Evolutionary conservation across 805 yeast species (phyloP).

Genomic region (Cyberlindnera japonica): DNA sequence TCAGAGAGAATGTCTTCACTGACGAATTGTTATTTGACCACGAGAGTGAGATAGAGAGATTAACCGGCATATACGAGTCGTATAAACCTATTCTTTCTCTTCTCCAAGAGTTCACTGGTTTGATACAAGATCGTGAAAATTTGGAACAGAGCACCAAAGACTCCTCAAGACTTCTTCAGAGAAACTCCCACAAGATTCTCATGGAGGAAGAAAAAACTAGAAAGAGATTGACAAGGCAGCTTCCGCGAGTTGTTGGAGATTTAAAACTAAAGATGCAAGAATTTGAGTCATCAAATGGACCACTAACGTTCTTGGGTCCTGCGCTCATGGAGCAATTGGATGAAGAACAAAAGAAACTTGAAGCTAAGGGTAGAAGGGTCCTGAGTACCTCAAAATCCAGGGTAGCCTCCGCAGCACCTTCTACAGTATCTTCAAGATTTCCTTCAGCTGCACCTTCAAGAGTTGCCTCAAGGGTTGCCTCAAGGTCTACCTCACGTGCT

Average conservation of each 20-base stretch:
- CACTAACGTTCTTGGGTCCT: slow-evolving; percentile 28
- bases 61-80: slow-evolving; percentile 47
- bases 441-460: slow-evolving; percentile 21
- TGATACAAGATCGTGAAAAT: slow-evolving; percentile 56
- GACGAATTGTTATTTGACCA: slow-evolving; percentile 62
- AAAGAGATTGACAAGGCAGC: slow-evolving; percentile 57
- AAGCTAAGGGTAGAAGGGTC: slow-evolving; percentile 23
- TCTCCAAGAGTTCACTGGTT: slow-evolving; percentile 51
- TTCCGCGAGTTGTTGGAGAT: slow-evolving; percentile 59
- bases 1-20: slow-evolving; percentile 40
- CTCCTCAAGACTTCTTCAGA: slow-evolving; percentile 70
- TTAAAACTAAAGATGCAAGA: slow-evolving; percentile 44
- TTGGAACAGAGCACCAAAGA: slow-evolving; percentile 72
- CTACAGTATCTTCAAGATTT: slow-evolving; percentile 20
- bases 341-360: slow-evolving; percentile 23
- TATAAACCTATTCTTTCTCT: slow-evolving; percentile 53
- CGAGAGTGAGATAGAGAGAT: slow-evolving; percentile 53
- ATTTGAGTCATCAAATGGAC: slow-evolving; percentile 44
- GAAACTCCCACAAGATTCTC: slow-evolving; percentile 74
- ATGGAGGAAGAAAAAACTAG: slow-evolving; percentile 77
- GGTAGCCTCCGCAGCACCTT: slow-evolving; percentile 19
- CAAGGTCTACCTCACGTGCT: slow-evolving; percentile 18
- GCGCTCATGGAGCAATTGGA: slow-evolving; percentile 30
- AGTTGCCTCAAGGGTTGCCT: slow-evolving; percentile 20
- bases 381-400: slow-evolving; percentile 13